Evolutionary conservation across 1,284 basidiomycete genomes (phyloP).

Genomic region (Pseudozyma flocculosa): DNA sequence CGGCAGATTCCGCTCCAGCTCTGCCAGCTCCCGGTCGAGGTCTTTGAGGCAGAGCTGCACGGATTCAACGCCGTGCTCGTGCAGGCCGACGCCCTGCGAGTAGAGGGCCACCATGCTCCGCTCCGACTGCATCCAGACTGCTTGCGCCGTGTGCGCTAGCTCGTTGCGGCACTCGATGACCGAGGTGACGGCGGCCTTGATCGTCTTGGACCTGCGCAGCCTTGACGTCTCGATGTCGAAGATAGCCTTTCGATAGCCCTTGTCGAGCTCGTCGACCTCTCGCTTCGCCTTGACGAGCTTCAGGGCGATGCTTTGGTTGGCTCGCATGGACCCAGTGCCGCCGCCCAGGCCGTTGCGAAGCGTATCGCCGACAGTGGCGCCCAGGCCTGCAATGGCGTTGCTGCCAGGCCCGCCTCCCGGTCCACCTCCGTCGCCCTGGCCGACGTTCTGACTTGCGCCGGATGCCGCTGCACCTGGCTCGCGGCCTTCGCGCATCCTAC

Average conservation of each 20-base stretch:
- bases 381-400: conserved; percentile 3
- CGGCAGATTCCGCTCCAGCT: conserved; percentile 65
- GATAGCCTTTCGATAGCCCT: conserved; percentile 85
- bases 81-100: conserved; percentile 34
- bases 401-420: no score
- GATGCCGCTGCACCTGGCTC: conserved; percentile 5
- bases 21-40: conserved; percentile 62
- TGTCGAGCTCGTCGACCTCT: conserved; percentile 65
- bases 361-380: conserved; percentile 6
- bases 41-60: conserved; percentile 75
- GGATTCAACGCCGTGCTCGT: conserved; percentile 62
- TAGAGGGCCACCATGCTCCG: conserved; percentile 30
- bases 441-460: no score
- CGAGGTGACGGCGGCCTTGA: conserved; percentile 81
- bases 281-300: conserved; percentile 49
- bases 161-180: conserved; percentile 78
- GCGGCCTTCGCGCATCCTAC: conserved; percentile 48
- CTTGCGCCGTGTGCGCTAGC: conserved; percentile 65
- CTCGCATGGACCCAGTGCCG: conserved; percentile 14
- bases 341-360: conserved; percentile 16
- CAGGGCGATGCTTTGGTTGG: conserved; percentile 38
- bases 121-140: conserved; percentile 42
- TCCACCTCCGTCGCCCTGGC: no score
- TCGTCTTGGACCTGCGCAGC: conserved; percentile 75
- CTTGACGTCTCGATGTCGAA: conserved; percentile 88